Evolutionary conservation across 2,329 filamentous ascomycete species (phyloP), one percentile per base, ranked within the genome.

Genomic region (Neurospora crassa): DNA sequence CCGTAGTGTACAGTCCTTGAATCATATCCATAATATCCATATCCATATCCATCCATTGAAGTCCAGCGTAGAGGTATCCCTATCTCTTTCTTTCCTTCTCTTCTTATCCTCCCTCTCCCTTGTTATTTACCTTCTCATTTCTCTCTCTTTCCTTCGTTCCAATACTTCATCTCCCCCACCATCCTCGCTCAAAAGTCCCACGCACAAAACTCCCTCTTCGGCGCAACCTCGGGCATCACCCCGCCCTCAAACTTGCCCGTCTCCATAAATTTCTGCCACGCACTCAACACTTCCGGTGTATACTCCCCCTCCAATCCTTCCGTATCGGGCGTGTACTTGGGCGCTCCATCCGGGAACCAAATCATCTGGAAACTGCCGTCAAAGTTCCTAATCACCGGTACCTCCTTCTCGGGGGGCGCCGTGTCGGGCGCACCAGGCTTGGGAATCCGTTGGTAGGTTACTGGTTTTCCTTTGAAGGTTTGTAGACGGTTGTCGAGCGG

Each of bases 161-260:
- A n/a, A n/a, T n/a, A n/a, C 40, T 42, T 42, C 40, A 42, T 42
- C 40, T 42, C 14, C 5, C 40, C 14, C 41, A 42, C 41, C 7
- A 42, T 42, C 41, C 41, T 42, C 16, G 18, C 45, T 59, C 24
- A 94, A 76, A 95, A 90, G 78, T 93, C 88, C 87, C 91, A 95
- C 40, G 83, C 80, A 74, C 89, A 90, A 84, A 90, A 95, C 77
- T 95, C 93, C 73, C 89, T 85, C 80, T 90, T 90, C 0, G 94
- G 94, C 24, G 94, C 92, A 67, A 93, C 82, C 75, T 91, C 85
- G 0, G 94, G 94, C 82, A 97, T 91, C 7, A 89, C 76, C 0
- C 90, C 91, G 43, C 89, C 88, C 59, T 87, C 84, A 79, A 97
- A 97, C 41, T 79, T 80, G 0, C 92, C 92, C 24, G 87, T 87